phyloP scores from a whole-genome alignment of 164 flowering plant genomes.

The Tetracentron sinense region DNA sequence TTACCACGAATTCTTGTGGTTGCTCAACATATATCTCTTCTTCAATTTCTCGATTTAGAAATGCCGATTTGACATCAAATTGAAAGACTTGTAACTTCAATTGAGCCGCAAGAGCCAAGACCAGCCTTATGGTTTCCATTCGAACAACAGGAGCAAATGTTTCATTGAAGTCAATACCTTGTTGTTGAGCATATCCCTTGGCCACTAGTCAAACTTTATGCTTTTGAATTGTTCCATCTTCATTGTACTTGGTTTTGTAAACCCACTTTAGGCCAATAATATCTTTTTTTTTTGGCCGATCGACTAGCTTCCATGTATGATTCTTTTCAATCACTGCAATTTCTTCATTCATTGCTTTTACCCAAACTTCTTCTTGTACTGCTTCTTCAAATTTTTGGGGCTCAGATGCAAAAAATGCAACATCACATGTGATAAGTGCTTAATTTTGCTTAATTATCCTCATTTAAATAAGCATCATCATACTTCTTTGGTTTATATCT shows the following conservation, averaged over 20 bases:
- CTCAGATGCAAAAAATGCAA: neutral
- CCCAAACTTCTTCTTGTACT: neutral
- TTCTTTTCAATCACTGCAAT: neutral
- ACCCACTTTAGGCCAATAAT: conserved; percentile 6
- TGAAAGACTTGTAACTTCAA: neutral
- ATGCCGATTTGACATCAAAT: neutral
- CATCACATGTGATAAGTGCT: too few relatives aligned
- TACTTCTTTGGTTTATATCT: too few relatives aligned
- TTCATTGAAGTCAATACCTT: too few relatives aligned
- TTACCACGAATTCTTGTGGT: neutral
- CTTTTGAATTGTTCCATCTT: neutral
- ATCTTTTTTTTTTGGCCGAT: neutral
- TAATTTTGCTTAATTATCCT: too few relatives aligned
- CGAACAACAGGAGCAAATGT: too few relatives aligned
- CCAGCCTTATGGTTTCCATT: too few relatives aligned
- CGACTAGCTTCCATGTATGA: neutral
- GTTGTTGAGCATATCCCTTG: neutral
- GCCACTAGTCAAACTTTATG: conserved; percentile 3
- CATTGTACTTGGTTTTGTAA: conserved; percentile 1
- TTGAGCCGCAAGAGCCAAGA: too few relatives aligned
- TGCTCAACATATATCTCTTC: conserved; percentile 5
- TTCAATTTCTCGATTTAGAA: neutral
- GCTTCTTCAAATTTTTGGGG: neutral
- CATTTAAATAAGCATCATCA: too few relatives aligned
- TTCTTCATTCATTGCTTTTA: conserved; percentile 1